phyloP scores from a whole-genome alignment of 108 stramenopile genomes.

The Pseudonitzschia multiseries region DNA sequence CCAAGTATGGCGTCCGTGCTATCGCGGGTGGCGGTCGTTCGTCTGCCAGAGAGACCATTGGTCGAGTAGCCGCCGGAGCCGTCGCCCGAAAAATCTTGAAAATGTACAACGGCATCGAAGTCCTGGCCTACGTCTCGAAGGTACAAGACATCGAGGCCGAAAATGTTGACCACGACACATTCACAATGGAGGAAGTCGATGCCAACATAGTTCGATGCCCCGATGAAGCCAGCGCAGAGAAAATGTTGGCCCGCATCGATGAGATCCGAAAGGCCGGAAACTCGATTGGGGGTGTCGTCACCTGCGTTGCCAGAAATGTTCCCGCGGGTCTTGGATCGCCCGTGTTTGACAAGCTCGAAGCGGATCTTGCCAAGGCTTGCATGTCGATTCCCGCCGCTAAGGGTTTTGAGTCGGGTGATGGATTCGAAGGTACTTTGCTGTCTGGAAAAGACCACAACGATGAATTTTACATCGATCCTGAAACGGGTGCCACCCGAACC shows the following conservation, averaged over 20 bases:
- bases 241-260: conserved; percentile 94
- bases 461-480: conserved; percentile 95
- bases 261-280: conserved; percentile 91
- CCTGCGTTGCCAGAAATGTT: conserved; percentile 91
- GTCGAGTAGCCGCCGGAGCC: conserved; percentile 98
- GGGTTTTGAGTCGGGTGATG: conserved; percentile 98
- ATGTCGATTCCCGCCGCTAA: conserved; percentile 99
- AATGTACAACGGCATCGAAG: conserved; percentile 87
- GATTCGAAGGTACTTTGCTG: conserved; percentile 93
- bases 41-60: conserved; percentile 97
- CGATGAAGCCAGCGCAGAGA: conserved; percentile 76
- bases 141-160: conserved; percentile 84
- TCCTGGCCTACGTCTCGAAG: conserved; percentile 91
- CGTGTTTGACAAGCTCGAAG: conserved; percentile 99
- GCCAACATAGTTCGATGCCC: conserved; percentile 97
- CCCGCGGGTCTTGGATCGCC: conserved; percentile 95
- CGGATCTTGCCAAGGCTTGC: conserved; percentile 98
- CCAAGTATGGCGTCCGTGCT: conserved; percentile 98
- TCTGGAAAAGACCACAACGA: conserved; percentile 98
- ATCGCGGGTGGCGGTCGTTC: conserved; percentile 96
- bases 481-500: conserved; percentile 88
- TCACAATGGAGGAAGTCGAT: conserved; percentile 94
- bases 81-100: conserved; percentile 92
- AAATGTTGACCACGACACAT: conserved; percentile 85
- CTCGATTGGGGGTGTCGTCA: conserved; percentile 98